These are phyloP conservation scores for Saccharomycopsis synnaedendra DNA, from an alignment of 805 yeast genomes.

Conservation along the genomic window DNA sequence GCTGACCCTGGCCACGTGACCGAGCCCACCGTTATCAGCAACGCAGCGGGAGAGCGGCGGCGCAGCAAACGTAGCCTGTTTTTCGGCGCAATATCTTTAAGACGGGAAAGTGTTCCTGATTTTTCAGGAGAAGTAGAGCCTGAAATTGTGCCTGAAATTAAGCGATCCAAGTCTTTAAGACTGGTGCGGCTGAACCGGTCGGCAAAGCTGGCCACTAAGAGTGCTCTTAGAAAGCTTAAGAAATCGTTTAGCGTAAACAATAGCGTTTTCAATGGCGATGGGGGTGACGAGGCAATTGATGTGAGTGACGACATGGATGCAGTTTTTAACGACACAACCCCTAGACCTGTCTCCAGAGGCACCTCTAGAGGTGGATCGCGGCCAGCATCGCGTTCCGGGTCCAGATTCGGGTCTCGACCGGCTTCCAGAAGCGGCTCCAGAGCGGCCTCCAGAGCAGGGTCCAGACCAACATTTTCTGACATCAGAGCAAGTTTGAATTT, in stretches of 20 bases:
- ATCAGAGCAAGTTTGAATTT: no score
- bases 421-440: neutral
- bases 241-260: conserved; percentile 3
- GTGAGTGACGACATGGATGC: conserved; percentile 1
- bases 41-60: neutral
- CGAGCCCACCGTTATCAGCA: neutral
- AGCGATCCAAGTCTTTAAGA: conserved; percentile 5
- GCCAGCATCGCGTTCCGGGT: no score
- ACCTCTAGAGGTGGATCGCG: no score
- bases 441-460: no score
- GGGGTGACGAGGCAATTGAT: neutral
- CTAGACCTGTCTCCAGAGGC: no score
- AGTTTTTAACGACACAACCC: no score
- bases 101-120: neutral
- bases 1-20: neutral
- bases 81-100: neutral
- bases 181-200: conserved; percentile 2
- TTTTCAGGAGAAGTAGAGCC: neutral
- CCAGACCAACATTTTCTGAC: no score
- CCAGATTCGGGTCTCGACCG: neutral
- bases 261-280: neutral
- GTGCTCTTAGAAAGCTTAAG: conserved; percentile 11
- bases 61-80: neutral
- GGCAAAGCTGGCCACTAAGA: conserved; percentile 4
- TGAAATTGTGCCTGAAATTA: conserved; percentile 1